Conservation (phyloP, 106 monocot species). For the Gastrodia elata region DNA sequence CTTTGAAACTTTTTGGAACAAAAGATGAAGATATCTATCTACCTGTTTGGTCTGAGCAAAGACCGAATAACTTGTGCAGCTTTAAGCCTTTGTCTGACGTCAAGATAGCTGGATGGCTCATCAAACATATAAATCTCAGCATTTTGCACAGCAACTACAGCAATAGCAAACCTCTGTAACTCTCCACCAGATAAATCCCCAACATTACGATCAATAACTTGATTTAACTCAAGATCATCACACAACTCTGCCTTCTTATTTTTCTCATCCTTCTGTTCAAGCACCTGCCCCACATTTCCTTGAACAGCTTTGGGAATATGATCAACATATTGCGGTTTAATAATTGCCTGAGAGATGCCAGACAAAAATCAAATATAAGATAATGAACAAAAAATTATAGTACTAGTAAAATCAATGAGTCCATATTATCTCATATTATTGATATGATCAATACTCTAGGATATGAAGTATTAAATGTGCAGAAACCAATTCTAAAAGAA, state of each 20-base stretch:
- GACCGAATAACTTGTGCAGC: conserved; percentile 94
- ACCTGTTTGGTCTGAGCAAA: conserved; percentile 87
- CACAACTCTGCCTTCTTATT: conserved; percentile 63
- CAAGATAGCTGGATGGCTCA: conserved; percentile 8
- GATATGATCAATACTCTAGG: background rate
- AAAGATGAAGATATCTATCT: conserved; percentile 14
- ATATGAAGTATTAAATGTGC: background rate
- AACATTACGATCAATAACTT: conserved; percentile 88
- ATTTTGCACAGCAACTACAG: conserved; percentile 84
- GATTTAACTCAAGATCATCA: conserved; percentile 80
- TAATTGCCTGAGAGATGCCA: conserved; percentile 48
- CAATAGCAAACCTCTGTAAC: conserved; percentile 95
- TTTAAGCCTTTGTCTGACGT: conserved; percentile 63
- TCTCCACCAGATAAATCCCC: conserved; percentile 98
- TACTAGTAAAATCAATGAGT: background rate
- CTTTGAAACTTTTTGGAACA: background rate
- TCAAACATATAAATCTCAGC: conserved; percentile 99
- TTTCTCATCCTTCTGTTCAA: conserved; percentile 91
- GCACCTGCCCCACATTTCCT: conserved; percentile 95
- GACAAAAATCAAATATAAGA: conserved; percentile 90
- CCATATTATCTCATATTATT: background rate
- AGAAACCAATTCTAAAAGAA: no score
- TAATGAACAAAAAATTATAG: background rate
- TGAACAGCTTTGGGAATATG: conserved; percentile 98
- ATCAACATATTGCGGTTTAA: conserved; percentile 98